These are phyloP conservation scores for Malus hybrid DNA, from an alignment of 331 rosid species.

Conservation along the genomic window DNA sequence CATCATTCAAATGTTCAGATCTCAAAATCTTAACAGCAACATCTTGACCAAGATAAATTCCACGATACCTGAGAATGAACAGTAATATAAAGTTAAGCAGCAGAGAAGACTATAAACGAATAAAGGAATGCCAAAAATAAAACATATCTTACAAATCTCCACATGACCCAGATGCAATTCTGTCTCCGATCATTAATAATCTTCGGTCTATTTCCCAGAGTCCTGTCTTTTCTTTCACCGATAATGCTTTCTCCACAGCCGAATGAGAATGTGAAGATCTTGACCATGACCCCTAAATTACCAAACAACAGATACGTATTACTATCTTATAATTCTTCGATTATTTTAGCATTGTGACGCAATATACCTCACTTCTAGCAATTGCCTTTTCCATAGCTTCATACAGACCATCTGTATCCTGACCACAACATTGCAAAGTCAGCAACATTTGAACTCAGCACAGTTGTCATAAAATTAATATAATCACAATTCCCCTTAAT, in stretches of 20 bases:
- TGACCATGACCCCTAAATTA: conserved; percentile 89
- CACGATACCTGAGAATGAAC: conserved; percentile 53
- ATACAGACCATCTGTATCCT: conserved; percentile 86
- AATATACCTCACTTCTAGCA: conserved; percentile 84
- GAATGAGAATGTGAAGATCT: conserved; percentile 62
- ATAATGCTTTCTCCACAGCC: conserved; percentile 50
- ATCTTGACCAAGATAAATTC: conserved; percentile 82
- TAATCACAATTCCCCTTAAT: conserved; percentile 49
- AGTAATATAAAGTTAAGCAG: conserved; percentile 15
- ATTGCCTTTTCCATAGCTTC: conserved; percentile 87
- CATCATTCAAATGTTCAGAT: conserved; percentile 76
- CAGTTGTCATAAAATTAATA: conserved; percentile 49
- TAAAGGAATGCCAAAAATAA: not conserved
- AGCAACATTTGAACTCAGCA: conserved; percentile 68
- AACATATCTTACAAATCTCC: conserved; percentile 81
- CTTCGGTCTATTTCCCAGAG: conserved; percentile 96
- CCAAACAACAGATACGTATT: conserved; percentile 1
- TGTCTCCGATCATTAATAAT: conserved; percentile 75
- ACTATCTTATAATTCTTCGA: conserved; percentile 3
- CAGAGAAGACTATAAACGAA: not conserved
- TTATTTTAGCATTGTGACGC: not conserved
- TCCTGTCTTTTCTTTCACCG: conserved; percentile 44
- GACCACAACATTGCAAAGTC: conserved; percentile 90
- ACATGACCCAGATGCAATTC: conserved; percentile 96
- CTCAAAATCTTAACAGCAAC: conserved; percentile 92